Evolutionary conservation across 768 basidiomycete genomes (phyloP).

Genomic region (Podaxis pistillaris): DNA sequence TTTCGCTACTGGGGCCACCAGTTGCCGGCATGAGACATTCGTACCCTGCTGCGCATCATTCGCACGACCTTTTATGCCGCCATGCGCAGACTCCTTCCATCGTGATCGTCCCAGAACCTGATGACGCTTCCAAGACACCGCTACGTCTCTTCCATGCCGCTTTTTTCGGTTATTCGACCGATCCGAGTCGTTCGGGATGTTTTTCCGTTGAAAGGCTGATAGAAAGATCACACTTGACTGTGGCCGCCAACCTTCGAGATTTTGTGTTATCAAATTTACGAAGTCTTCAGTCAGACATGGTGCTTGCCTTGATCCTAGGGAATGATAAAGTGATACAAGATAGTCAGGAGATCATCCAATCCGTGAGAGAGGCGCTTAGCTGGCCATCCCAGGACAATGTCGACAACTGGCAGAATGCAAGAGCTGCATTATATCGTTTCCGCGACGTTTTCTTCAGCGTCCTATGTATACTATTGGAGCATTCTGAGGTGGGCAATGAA

Average conservation of each 20-base stretch:
- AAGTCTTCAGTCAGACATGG: neutral
- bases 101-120: neutral
- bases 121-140: neutral
- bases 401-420: neutral
- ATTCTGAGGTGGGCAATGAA: neutral
- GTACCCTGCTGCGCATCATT: neutral
- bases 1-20: neutral
- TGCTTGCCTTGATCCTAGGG: neutral
- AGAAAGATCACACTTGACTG: neutral
- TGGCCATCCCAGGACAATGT: neutral
- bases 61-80: neutral
- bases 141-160: neutral
- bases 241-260: neutral
- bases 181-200: neutral
- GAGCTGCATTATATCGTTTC: neutral
- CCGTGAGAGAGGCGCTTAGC: neutral
- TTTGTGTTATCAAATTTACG: neutral
- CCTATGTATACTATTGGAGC: neutral
- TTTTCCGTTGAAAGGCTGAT: neutral
- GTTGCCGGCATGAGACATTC: fast-evolving
- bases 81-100: neutral
- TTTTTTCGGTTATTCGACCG: no score
- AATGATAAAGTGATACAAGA: neutral
- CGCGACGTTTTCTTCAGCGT: neutral
- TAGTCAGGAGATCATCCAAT: neutral